Evolutionary conservation across 1,284 basidiomycete species (phyloP).

Genomic region (Ceratobasidium sp.): DNA sequence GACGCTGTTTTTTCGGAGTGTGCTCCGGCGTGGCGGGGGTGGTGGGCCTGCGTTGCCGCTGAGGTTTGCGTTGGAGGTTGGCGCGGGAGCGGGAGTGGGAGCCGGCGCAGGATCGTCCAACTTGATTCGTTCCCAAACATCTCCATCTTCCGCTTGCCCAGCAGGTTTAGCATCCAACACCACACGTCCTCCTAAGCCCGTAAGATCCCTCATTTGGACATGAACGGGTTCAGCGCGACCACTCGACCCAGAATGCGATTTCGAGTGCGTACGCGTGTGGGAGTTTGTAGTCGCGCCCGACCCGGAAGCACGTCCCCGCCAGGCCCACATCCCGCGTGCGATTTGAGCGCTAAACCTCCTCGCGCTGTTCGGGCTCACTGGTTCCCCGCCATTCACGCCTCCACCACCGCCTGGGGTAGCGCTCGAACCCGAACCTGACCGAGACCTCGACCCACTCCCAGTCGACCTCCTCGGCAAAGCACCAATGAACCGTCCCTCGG

Average conservation of each 20-base stretch:
- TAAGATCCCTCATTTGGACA: slow-evolving; percentile 17
- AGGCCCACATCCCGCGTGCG: slow-evolving; percentile 13
- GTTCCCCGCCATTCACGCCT: not conserved
- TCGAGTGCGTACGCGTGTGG: not conserved
- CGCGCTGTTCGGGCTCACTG: not conserved
- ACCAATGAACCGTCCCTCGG: not conserved
- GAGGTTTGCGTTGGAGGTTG: not conserved
- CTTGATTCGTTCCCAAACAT: slow-evolving; percentile 33
- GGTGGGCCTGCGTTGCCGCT: too few species aligned
- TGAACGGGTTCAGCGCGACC: slow-evolving; percentile 3
- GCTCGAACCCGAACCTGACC: too few species aligned
- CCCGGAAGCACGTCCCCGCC: slow-evolving; percentile 25
- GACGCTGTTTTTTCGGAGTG: slow-evolving; percentile 12
- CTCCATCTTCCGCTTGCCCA: not conserved
- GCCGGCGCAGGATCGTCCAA: slow-evolving; percentile 9
- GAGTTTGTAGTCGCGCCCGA: slow-evolving; percentile 11
- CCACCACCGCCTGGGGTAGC: too few species aligned
- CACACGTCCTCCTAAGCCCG: not conserved
- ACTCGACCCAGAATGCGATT: not conserved
- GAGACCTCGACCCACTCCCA: too few species aligned
- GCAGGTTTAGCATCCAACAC: too few species aligned
- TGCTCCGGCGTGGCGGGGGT: not conserved
- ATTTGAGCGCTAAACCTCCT: slow-evolving; percentile 20
- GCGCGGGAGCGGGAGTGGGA: too few species aligned
- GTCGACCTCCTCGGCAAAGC: too few species aligned